Evolutionary conservation across 257 asterid genomes (phyloP), one percentile per base, ranked within the genome.

Genomic region (Anisodus tanguticus): DNA sequence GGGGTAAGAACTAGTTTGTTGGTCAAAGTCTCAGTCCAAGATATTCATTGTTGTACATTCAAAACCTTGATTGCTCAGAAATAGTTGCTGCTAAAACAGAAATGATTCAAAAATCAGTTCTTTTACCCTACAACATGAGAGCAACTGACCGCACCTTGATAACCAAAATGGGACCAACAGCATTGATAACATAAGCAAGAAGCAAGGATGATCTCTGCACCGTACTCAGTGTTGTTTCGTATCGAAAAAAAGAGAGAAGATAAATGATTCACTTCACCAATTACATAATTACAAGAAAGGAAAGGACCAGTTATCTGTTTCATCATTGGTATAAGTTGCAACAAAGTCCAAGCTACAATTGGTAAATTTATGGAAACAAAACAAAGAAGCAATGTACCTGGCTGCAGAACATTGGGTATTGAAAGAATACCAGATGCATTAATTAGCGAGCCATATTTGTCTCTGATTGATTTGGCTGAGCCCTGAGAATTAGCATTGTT

Each of bases 191-290:
- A 83, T 94, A 96, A 19, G 97, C 87, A 59, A 92, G 95, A 88
- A 94, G 94, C 87, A 94, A 89, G 39, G 99, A 92, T 76, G 91
- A 88, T 76, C 93, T 89, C 87, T 93, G 88, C 82, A 94, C 94
- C 89, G 92, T 95, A 92, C 87, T 93, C 93, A 97, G 85, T 58
- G 98, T 97, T 76, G 99, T 97, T 91, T 97, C 99, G 97, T 87
- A 90, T 92, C 84, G 93, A 83, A 90, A 88, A 41, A 85, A 77
- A 80, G 74, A 84, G 59, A 66, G 83, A 85, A 82, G 41, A 57
- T 79, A 22, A 69, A 80, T 81, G 68, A 81, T 77, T 86, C 85
- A 87, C 83, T 85, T 84, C 47, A 76, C 67, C 11, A 47, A 57
- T 68, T 43, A 77, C 60, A 17, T 8, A 82, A 7, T 53, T 43